Evolutionary conservation across 2,329 filamentous ascomycete species (phyloP), one percentile per base, ranked within the genome.

Genomic region (Cladosporium sp.): DNA sequence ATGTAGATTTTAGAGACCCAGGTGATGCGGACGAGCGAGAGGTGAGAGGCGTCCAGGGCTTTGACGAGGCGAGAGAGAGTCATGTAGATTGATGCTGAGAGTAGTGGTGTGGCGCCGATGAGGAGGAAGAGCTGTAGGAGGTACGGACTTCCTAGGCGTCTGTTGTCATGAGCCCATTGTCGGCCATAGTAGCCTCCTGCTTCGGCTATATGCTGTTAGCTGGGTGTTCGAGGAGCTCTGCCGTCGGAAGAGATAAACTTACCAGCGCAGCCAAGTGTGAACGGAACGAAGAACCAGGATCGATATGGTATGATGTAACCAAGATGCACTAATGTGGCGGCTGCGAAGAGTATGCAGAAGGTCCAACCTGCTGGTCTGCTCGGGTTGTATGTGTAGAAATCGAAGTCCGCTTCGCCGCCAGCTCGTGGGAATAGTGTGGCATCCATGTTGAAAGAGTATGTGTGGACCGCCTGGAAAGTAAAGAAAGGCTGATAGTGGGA

Each of bases 1-100:
- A 88, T 85, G 66, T 88, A 88, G 39, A 83, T 76, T 63, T 80
- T 83, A 3, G 85, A 87, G 6, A 87, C 73, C 79, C 81, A 82
- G 8, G 66, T 76, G 1, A 77, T 73, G 1, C 75, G 70, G 51
- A 85, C 76, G 23, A 84, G 66, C 0, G 82, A 80, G 68, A 69
- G 67, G 26, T 68, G 64, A 6, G 63, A 63, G 1, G 69, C 67
- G n/a, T 69, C 67, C 51, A 61, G 64, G 8, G 67, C 65, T 21
- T 53, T 39, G 21, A 82, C 77, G 2, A 80, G 74, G 26, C 79
- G 76, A 2, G 78, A 76, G 2, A 82, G 76, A 28, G 78, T 79
- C 80, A 82, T 82, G 73, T 83, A 82, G 28, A 83, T 75, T 0
- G 79, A 78, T 0, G 80, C 81, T 11, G 80, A 80, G 67, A 82